Percentiles rank a stretch among this genome's conserved stretches.
phyloP scores from a whole-genome alignment of 2,329 filamentous ascomycete species.

The Parastagonospora avenae region DNA sequence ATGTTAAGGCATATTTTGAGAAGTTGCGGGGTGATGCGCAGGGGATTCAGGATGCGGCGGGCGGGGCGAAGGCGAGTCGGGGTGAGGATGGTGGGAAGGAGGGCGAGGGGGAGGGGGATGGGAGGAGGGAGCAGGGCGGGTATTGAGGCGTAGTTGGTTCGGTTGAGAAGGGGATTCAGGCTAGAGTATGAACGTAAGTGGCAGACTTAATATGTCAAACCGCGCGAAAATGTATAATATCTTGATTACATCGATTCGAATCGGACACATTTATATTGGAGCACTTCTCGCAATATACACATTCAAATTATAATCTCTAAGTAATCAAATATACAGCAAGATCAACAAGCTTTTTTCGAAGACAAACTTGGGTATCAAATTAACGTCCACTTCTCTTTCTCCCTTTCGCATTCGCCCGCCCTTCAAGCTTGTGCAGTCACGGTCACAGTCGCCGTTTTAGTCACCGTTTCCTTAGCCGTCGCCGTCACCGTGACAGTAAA shows the following conservation, averaged over 20 bases:
- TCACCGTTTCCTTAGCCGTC: slow-evolving; percentile 36
- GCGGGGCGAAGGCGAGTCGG: slow-evolving; percentile 32
- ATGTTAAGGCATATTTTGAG: slow-evolving; percentile 96
- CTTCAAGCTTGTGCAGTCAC: slow-evolving; percentile 5
- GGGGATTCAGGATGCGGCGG: slow-evolving; percentile 58
- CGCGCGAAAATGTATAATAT: too few species aligned
- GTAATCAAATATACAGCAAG: not conserved
- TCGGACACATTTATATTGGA: too few species aligned
- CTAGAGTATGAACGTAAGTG: too few species aligned
- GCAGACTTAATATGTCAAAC: too few species aligned
- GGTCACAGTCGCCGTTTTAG: slow-evolving; percentile 29
- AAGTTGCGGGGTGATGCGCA: slow-evolving; percentile 87
- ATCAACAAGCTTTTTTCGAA: not conserved
- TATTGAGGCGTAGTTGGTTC: slow-evolving; percentile 28
- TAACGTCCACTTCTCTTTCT: not conserved
- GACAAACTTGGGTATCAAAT: slow-evolving; percentile 15
- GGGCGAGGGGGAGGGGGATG: slow-evolving; percentile 28
- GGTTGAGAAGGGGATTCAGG: not conserved
- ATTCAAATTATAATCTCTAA: not conserved
- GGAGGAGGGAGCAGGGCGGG: slow-evolving; percentile 48
- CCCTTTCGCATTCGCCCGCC: not conserved
- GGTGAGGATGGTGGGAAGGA: slow-evolving; percentile 37
- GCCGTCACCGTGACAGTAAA: slow-evolving; percentile 43
- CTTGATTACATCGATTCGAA: too few species aligned
- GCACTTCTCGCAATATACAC: too few species aligned